phyloP scores from a whole-genome alignment of 2,329 filamentous ascomycete genomes.

The Botrytis pseudocinerea region DNA sequence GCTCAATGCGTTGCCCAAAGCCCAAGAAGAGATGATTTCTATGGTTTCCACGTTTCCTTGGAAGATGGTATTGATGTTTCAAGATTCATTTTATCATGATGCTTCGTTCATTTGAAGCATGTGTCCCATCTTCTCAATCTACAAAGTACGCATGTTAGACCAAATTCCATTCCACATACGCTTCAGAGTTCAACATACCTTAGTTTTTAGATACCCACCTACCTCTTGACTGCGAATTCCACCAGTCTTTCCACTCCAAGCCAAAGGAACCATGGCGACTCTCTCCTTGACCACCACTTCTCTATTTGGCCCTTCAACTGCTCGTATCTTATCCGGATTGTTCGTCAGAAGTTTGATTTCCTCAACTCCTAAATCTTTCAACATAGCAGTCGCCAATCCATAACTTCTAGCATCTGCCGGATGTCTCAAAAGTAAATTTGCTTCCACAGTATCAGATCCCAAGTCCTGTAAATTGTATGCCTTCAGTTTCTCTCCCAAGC shows the following conservation, averaged over 20 bases:
- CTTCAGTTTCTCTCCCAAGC: slow-evolving; percentile 92
- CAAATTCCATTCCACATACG: too few relatives aligned
- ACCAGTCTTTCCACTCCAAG: slow-evolving; percentile 77
- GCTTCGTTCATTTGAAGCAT: slow-evolving; percentile 59
- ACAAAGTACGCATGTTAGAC: slow-evolving; percentile 20
- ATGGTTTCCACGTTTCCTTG: background rate
- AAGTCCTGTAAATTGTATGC: slow-evolving; percentile 97
- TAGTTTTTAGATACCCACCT: slow-evolving; percentile 90
- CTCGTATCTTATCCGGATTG: slow-evolving; percentile 94
- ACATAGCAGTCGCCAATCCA: slow-evolving; percentile 92
- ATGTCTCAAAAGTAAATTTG: slow-evolving; percentile 85
- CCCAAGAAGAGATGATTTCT: too few relatives aligned
- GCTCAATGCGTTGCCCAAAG: background rate
- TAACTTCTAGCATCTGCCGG: slow-evolving; percentile 94
- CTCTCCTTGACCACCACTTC: slow-evolving; percentile 87
- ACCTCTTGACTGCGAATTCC: slow-evolving; percentile 88
- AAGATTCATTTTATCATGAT: slow-evolving; percentile 24
- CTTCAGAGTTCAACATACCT: slow-evolving; percentile 58
- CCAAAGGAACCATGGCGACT: slow-evolving; percentile 92
- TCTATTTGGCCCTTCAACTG: slow-evolving; percentile 86
- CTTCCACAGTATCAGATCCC: slow-evolving; percentile 96
- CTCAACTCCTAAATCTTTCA: slow-evolving; percentile 77
- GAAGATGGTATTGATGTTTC: background rate
- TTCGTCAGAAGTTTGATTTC: slow-evolving; percentile 88
- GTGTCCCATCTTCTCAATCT: slow-evolving; percentile 89